Percentiles rank a stretch among this genome's conserved stretches.
Conservation (phyloP, 768 basidiomycete genomes). For the Leccinum variicolor region DNA sequence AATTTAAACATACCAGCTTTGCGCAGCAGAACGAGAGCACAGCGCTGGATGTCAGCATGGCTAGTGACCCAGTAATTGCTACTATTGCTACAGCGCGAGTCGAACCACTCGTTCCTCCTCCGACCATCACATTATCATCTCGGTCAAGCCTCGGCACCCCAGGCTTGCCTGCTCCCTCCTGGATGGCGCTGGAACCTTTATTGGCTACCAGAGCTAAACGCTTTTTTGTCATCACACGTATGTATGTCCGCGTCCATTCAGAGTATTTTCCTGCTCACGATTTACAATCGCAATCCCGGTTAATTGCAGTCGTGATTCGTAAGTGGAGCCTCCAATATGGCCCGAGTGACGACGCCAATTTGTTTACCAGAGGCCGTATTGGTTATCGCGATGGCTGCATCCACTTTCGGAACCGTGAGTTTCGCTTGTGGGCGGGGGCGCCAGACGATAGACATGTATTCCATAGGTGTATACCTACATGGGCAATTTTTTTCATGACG, state of each 20-base stretch:
- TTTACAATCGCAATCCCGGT: constrained; percentile 4
- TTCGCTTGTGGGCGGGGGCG: not conserved
- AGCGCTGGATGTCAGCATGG: not conserved
- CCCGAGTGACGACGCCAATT: constrained; percentile 3
- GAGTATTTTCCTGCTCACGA: constrained; percentile 3
- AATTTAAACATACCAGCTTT: no score
- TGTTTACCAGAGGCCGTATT: constrained; percentile 60
- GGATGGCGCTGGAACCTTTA: constrained; percentile 70
- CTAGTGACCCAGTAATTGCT: not conserved
- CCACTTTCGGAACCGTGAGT: constrained; percentile 64
- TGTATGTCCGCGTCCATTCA: constrained; percentile 39
- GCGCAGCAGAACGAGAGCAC: not conserved
- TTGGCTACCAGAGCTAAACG: constrained; percentile 70
- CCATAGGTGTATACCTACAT: constrained; percentile 45
- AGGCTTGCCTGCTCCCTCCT: constrained; percentile 16
- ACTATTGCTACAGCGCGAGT: not conserved
- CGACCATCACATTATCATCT: constrained; percentile 3
- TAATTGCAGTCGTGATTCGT: constrained; percentile 53
- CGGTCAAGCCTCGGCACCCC: constrained; percentile 8
- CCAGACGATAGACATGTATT: constrained; percentile 3
- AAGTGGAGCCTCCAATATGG: constrained; percentile 30
- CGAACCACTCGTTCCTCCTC: not conserved
- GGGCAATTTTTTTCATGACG: constrained; percentile 11
- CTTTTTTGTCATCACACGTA: constrained; percentile 70
- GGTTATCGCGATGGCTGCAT: constrained; percentile 70